Conservation (phyloP, 2,329 filamentous ascomycete genomes). For the Pyrenophora teres region DNA sequence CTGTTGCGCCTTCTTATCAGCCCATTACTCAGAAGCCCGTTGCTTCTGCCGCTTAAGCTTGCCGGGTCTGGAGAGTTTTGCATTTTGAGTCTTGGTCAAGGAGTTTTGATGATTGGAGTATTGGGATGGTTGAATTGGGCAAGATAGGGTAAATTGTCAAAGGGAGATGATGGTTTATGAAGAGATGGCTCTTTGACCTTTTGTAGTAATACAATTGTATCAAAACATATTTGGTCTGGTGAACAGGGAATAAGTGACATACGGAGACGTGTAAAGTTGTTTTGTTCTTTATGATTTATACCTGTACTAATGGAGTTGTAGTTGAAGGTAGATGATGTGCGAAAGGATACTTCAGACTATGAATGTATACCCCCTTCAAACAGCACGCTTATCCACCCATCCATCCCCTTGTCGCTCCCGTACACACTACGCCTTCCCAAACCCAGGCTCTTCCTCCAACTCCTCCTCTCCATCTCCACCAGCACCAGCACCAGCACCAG, state of each 20-base stretch:
- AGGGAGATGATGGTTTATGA: too few species aligned
- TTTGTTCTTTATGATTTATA: too few species aligned
- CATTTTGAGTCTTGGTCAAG: constrained; percentile 4
- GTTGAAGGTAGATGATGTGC: neutral
- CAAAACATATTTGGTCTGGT: neutral
- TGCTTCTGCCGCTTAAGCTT: constrained; percentile 35
- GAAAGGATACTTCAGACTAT: too few species aligned
- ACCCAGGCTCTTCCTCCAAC: constrained; percentile 32
- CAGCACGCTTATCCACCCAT: too few species aligned
- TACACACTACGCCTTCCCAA: constrained; percentile 34
- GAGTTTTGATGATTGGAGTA: neutral
- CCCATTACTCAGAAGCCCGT: constrained; percentile 38
- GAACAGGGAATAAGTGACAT: too few species aligned
- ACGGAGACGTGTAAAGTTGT: neutral
- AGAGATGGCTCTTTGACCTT: neutral
- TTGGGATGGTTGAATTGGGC: too few species aligned
- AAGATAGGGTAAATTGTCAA: too few species aligned
- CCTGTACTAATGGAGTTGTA: too few species aligned
- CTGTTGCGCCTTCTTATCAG: constrained; percentile 40
- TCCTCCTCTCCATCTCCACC: constrained; percentile 15
- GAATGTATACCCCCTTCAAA: too few species aligned
- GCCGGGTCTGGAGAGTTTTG: neutral
- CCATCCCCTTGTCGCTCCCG: too few species aligned
- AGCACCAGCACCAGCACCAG: neutral
- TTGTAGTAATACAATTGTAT: constrained; percentile 1